Evolutionary conservation across 2,329 filamentous ascomycete genomes (phyloP), one percentile per base, ranked within the genome.

Genomic region (Verticillium nonalfalfae): DNA sequence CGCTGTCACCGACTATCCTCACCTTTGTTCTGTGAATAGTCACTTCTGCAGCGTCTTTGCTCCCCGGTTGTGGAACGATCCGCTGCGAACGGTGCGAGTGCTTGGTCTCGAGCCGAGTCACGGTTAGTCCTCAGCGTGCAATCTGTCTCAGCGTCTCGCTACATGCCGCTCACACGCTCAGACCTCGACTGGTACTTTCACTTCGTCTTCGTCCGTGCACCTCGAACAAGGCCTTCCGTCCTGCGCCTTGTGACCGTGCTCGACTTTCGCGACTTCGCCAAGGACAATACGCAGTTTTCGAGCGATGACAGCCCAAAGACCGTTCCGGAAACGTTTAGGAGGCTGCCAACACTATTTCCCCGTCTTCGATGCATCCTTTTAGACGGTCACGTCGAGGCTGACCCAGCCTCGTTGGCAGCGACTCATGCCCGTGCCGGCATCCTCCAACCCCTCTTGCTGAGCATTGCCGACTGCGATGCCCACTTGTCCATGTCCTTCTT

Each of bases 41-140:
- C 76, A 73, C 10, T 84, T 82, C 66, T 78, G 80, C 72, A 61
- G 66, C 52, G 70, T 77, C 21, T 85, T 86, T 67, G 79, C 79
- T 4, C 80, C 81, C 21, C 77, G 74, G 4, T 70, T 86, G 18
- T 86, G 83, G 84, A 73, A 74, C 63, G 78, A 85, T 66, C 75
- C 83, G 11, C 68, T 85, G 18, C 67, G 71, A 18, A 69, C 74
- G 1, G 73, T 74, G 31, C 73, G 76, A 63, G 68, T 64, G 1
- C 70, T 77, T 9, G 77, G 78, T 6, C 67, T 81, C 31, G 74
- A 79, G 61, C 76, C 77, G 13, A 76, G 75, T 65, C 72, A 80
- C 68, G 80, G 81, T 82, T 62, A 75, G 77, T 69, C 26, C 26
- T 31, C 26, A 4, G 26, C 5, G 26, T 31, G 26, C 26, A 31